A percentile compares a stretch with the other conserved stretches of the same genome.
Evolutionary conservation across 345 rosid genomes (phyloP).

Genomic region (Luvunga scandens): DNA sequence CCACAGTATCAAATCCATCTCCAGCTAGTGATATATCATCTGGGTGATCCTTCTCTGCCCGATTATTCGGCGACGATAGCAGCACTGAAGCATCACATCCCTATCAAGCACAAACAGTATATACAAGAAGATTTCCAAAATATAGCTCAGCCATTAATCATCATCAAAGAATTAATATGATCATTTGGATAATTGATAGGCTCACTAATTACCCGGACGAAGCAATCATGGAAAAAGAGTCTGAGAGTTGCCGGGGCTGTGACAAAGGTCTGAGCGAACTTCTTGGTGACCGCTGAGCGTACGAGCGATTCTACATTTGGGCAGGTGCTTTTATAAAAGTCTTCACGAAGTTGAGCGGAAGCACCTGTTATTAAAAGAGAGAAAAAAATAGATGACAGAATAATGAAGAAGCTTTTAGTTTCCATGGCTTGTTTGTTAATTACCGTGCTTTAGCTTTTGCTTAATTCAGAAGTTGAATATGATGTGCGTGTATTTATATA

Average conservation of each 20-base stretch:
- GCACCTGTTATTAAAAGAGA: constrained; percentile 12
- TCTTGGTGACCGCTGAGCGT: constrained; percentile 45
- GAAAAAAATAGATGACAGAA: constrained; percentile 8
- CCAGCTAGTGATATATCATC: constrained; percentile 63
- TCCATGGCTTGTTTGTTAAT: constrained; percentile 13
- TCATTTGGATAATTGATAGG: neutral
- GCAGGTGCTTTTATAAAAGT: constrained; percentile 45
- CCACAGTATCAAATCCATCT: constrained; percentile 84
- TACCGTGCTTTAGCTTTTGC: neutral
- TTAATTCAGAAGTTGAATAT: neutral
- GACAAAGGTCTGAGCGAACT: constrained; percentile 59
- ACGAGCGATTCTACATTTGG: constrained; percentile 60
- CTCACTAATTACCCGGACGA: constrained; percentile 43
- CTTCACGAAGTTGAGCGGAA: constrained; percentile 37
- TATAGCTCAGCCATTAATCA: neutral
- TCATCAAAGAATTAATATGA: neutral
- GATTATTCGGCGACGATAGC: constrained; percentile 27
- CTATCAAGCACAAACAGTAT: constrained; percentile 18
- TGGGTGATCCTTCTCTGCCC: constrained; percentile 56
- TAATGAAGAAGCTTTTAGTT: neutral
- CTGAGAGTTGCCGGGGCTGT: constrained; percentile 61
- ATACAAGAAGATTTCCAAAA: neutral
- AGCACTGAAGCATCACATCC: constrained; percentile 70
- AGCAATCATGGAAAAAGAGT: constrained; percentile 67
- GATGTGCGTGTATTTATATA: neutral